Evolutionary conservation across 768 basidiomycete genomes (phyloP), one percentile per base, ranked within the genome.

Genomic region (Paxillus rubicundulus): DNA sequence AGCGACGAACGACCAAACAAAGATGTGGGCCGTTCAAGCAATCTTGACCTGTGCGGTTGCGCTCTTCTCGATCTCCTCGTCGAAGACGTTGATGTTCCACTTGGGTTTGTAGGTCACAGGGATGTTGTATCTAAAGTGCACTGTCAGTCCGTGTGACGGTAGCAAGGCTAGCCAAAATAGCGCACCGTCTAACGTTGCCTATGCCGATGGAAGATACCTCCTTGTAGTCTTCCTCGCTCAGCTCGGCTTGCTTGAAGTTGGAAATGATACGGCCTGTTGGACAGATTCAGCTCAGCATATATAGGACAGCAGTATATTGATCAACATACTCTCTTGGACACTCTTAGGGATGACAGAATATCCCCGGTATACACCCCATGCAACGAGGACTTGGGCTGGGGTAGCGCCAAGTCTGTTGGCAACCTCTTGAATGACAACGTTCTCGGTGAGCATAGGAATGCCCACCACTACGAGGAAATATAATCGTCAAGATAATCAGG

Each of bases 261-360:
- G 84, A 84, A 47, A 75, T 65, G 70, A 91, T 86, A 37, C 87
- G 86, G 4, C 74, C 81, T 76, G 54, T 37, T 46, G 40, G 8
- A 4, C 9, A 7, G 5, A 37, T 30, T 8, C 10, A 9, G 30
- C 9, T 30, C 30, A 30, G 56, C n/a, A 21, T 16, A 2, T n/a
- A 14, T 13, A 24, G 33, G 14, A 33, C 13, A 13, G 39, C 47
- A 16, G 49, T 21, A 30, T 41, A 21, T 20, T 38, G 34, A n/a
- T n/a, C 48, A 21, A 50, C 66, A 17, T 36, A 79, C 77, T 70
- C 62, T 85, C 75, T 52, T 85, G 75, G 24, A 91, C 87, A 50
- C 82, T 84, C 78, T 94, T 93, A 16, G 92, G 92, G 61, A 93
- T 90, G 55, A 93, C 86, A 9, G 84, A 84, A 68, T 84, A 86